Evolutionary conservation across 352 stramenopile genomes (phyloP).

Genomic region (Phytopythium boreale): DNA sequence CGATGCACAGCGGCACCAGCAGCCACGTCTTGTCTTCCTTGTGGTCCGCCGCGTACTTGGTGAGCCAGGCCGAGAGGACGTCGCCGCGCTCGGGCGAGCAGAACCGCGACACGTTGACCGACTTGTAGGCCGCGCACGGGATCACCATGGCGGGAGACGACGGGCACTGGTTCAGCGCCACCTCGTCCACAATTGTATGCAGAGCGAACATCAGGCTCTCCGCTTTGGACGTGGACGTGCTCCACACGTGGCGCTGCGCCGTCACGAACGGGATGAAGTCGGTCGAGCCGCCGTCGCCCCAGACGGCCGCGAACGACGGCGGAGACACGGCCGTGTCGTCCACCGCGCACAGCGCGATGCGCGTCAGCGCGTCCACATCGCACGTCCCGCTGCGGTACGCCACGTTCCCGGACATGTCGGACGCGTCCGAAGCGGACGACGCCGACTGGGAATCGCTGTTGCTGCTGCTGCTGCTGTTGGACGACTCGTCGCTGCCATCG

Average conservation of each 20-base stretch:
- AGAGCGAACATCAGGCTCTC: slow-evolving; percentile 55
- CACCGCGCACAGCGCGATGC: slow-evolving; percentile 50
- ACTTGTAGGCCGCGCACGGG: slow-evolving; percentile 45
- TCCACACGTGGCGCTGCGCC: slow-evolving; percentile 51
- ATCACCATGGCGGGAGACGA: slow-evolving; percentile 50
- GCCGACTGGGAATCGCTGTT: background rate
- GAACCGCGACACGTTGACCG: slow-evolving; percentile 37
- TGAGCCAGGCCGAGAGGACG: slow-evolving; percentile 46
- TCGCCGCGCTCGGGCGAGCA: slow-evolving; percentile 27
- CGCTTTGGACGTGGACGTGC: slow-evolving; percentile 9
- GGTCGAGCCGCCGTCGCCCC: slow-evolving; percentile 52
- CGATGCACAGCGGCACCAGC: slow-evolving; percentile 51
- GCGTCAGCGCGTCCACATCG: slow-evolving; percentile 35
- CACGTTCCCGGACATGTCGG: slow-evolving; percentile 12
- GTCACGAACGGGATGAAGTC: slow-evolving; percentile 48
- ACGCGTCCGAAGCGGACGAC: background rate
- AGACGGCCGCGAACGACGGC: slow-evolving; percentile 41
- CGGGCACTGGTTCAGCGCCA: slow-evolving; percentile 49
- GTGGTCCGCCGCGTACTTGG: slow-evolving; percentile 46
- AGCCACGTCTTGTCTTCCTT: slow-evolving; percentile 56
- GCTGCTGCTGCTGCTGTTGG: background rate
- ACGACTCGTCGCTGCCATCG: background rate
- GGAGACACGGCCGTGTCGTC: slow-evolving; percentile 30
- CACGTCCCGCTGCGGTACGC: slow-evolving; percentile 43
- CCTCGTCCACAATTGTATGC: slow-evolving; percentile 39